Evolutionary conservation across 129 eudicot species (phyloP).

Genomic region (Flaveria robusta): DNA sequence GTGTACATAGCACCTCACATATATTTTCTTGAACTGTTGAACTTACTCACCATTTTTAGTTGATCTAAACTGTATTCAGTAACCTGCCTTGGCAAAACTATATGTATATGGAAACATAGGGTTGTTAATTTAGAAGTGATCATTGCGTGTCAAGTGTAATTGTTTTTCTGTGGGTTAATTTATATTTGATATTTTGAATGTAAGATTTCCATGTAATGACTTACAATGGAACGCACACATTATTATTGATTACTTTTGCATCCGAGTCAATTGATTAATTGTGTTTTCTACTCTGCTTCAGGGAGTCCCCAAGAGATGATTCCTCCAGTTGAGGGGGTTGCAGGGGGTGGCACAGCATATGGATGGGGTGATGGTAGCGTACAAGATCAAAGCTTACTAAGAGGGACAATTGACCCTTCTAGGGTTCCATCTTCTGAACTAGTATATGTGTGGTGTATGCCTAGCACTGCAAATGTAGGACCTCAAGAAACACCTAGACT

Average conservation of each 20-base stretch:
- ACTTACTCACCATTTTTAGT: conserved; percentile 7
- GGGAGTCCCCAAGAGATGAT: conserved; percentile 70
- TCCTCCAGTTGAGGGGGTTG: conserved; percentile 98
- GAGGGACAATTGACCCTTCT: conserved; percentile 72
- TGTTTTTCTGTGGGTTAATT: neutral
- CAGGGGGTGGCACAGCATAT: conserved; percentile 97
- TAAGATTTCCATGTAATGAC: conserved; percentile 12
- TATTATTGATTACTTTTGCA: neutral
- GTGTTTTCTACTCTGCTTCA: conserved; percentile 31
- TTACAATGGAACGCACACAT: conserved; percentile 3
- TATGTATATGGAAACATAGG: neutral
- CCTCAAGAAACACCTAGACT: conserved; percentile 86
- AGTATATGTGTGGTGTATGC: conserved; percentile 93
- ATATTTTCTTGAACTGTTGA: conserved; percentile 18
- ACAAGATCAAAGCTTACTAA: conserved; percentile 51
- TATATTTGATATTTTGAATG: conserved; percentile 4
- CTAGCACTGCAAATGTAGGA: conserved; percentile 92
- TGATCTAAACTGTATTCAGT: neutral
- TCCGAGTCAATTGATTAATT: neutral
- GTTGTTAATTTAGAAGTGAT: neutral
- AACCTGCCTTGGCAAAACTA: neutral
- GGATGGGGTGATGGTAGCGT: conserved; percentile 80
- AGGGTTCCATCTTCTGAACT: conserved; percentile 79
- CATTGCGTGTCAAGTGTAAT: neutral
- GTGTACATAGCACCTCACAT: neutral